Percentiles rank a stretch among this genome's conserved stretches.
These are phyloP conservation scores for Chaetothyriales sp. DNA, from an alignment of 2,329 filamentous ascomycete species.

Conservation along the genomic window DNA sequence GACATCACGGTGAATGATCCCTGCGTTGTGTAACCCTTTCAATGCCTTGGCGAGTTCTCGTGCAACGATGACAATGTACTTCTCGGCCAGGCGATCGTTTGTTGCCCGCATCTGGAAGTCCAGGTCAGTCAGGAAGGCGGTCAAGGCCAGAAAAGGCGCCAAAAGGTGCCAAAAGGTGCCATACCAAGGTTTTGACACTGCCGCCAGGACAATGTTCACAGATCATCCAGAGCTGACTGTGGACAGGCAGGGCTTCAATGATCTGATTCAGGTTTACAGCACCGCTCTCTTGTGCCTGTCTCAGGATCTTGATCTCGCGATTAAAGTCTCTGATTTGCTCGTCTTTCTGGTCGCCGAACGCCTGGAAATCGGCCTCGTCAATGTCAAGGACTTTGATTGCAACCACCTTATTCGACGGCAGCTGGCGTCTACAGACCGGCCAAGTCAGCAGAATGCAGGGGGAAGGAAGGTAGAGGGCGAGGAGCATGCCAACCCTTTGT, in stretches of 20 bases:
- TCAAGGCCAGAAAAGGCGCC: neutral
- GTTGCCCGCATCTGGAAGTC: conserved; percentile 33
- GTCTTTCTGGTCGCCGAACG: conserved; percentile 31
- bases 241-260: conserved; percentile 47
- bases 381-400: conserved; percentile 38
- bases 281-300: conserved; percentile 46
- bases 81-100: conserved; percentile 39
- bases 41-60: conserved; percentile 47
- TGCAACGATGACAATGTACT: conserved; percentile 48
- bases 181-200: conserved; percentile 49
- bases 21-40: conserved; percentile 48
- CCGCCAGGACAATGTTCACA: conserved; percentile 53
- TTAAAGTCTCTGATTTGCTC: conserved; percentile 41
- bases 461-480: neutral
- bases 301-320: conserved; percentile 47
- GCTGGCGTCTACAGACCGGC: conserved; percentile 19
- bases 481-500: conserved; percentile 27
- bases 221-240: conserved; percentile 51
- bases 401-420: conserved; percentile 28
- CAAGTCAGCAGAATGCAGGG: neutral
- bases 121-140: neutral
- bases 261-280: conserved; percentile 50
- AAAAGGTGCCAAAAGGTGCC: conserved; percentile 18
- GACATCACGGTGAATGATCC: conserved; percentile 50
- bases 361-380: conserved; percentile 34